Base-by-base conservation (phyloP, 2,329 filamentous ascomycete genomes). In the Dactylonectria estremocensis region DNA sequence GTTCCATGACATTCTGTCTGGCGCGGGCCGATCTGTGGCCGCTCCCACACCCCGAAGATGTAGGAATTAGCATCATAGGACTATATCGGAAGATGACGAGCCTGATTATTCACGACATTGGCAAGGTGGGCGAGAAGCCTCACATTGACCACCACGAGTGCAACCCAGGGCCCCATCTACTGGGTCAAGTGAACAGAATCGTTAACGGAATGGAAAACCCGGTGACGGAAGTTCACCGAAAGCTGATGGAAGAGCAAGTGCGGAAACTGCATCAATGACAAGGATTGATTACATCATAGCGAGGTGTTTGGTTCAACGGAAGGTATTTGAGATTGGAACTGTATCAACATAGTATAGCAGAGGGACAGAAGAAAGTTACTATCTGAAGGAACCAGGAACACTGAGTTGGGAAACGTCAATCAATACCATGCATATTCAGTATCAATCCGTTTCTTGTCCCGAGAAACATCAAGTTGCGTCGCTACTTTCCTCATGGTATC, bases 1-100 rank as follows among this genome's bases (percentile, higher is more conserved):
- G 79, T 1, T 80, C 79, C 1, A 73, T 80, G 63, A 78, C 76
- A 1, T 80, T 80, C 55, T 80, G 79, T 53, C 75, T 80, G 5
- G 74, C 74, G 11, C 67, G 78, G 24, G 77, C 77, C 4, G 74
- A 75, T 7, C 74, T 80, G 3, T 81, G 77, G 78, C 79, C 78
- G 3, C 66, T 79, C 1, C 77, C 77, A 6, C 66, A 77, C 1
- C 54, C 72, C 1, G 53, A 65, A 0, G 74, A 76, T 5, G 64
- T 77, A 0, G 67, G 76, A 4, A 69, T 74, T 40, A 79, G 75
- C 68, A 69, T 76, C 9, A 28, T 73, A 22, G 59, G 64, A 1
- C 64, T 77, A 10, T 70, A 76, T 40, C 69, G 69, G 10, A 74
- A 73, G 14, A 61, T 73, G 59, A 75, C 68, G 40, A 77, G 67